A percentile compares a stretch with the other conserved stretches of the same genome.
Evolutionary conservation across 2,329 filamentous ascomycete species (phyloP).

Genomic region (Colletotrichum tamarilloi): DNA sequence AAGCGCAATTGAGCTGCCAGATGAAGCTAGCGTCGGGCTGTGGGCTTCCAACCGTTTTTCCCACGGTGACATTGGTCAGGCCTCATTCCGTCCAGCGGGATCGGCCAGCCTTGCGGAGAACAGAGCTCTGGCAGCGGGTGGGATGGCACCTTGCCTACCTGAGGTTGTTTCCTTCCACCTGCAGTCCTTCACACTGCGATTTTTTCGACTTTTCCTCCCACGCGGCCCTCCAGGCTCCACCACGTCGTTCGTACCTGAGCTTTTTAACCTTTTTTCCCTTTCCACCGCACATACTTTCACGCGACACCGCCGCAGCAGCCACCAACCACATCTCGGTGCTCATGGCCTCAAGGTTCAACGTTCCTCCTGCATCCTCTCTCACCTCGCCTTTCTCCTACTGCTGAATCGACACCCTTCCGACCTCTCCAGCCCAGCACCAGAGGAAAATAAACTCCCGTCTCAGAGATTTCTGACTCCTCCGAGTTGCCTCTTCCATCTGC

Average conservation of each 20-base stretch:
- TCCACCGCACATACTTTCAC: constrained; percentile 11
- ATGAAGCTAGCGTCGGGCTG: constrained; percentile 4
- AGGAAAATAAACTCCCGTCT: background rate
- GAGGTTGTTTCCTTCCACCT: no score
- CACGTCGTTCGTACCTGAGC: constrained; percentile 9
- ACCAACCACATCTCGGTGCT: background rate
- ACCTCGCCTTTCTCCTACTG: background rate
- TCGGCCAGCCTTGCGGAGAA: constrained; percentile 6
- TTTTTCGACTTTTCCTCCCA: constrained; percentile 16
- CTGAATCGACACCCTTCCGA: background rate
- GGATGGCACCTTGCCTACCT: background rate
- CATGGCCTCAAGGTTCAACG: constrained; percentile 9
- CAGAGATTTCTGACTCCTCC: background rate
- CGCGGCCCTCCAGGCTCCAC: background rate
- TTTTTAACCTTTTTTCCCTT: background rate
- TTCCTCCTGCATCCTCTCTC: background rate
- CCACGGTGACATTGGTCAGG: constrained; percentile 10
- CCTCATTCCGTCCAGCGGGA: background rate
- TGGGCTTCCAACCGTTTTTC: constrained; percentile 4
- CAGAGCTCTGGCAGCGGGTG: background rate
- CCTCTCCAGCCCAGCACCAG: background rate
- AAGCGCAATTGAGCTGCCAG: background rate
- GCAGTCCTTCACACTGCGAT: background rate
- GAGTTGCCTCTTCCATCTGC: background rate
- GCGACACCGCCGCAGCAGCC: constrained; percentile 11